Base-by-base conservation (phyloP, 2,329 filamentous ascomycete genomes). In the Coniella lustricola region DNA sequence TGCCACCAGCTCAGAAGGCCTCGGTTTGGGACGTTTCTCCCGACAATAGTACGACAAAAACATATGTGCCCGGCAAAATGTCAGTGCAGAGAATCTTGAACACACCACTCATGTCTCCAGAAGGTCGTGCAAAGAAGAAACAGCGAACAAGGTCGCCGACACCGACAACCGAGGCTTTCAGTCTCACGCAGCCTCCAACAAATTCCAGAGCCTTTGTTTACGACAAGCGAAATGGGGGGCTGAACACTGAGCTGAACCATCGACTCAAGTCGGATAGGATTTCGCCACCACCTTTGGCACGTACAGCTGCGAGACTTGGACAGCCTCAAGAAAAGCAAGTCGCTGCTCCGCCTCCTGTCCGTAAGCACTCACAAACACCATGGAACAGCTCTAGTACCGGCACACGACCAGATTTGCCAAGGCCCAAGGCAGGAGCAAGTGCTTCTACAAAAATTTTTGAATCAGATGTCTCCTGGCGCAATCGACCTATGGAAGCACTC, bases 111-210 rank as follows among this genome's bases (percentile, higher is more conserved):
- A 22, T 12, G 40, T 20, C 29, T 16, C 22, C 21, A 21, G 51
- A 53, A 14, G 31, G 36, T 7, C 44, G 48, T 9, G 46, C 48
- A 18, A 44, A 36, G 25, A 50, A 53, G 35, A 50, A 46, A n/a
- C 51, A 50, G 21, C 51, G 51, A 18, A 37, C 43, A 20, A 25
- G n/a, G n/a, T n/a, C n/a, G n/a, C n/a, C 31, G n/a, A 42, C 51
- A 12, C 48, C 47, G 12, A 49, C 16, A 9, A 17, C 34, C n/a
- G 50, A 52, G 16, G 39, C 18, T 7, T 18, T 17, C 9, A 33
- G 29, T 20, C 25, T 33, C 17, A 36, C 29, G 13, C 40, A 36
- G 14, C 44, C 44, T 25, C 34, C 40, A 20, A 36, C 44, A 8
- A 31, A 13, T 8, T 37, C 44, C 4, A 47, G 31, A 20, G 29